Conservation (phyloP, 306 rosid genomes). For the Cyclanthera cordifolia region DNA sequence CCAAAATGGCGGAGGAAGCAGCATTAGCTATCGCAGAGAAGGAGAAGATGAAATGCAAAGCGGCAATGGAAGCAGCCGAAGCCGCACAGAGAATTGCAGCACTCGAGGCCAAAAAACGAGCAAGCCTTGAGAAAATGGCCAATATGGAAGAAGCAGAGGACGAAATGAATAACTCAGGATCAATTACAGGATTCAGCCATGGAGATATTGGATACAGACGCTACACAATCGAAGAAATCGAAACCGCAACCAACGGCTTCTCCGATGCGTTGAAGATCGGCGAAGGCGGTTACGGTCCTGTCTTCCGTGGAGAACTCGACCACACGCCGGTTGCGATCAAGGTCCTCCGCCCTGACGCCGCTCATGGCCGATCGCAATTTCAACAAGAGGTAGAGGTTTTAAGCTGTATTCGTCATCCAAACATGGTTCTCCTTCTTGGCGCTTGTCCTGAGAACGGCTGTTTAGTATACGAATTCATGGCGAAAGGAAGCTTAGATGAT, state of each 20-base stretch:
- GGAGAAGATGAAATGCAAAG: constrained; percentile 48
- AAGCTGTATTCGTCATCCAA: constrained; percentile 75
- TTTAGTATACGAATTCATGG: constrained; percentile 78
- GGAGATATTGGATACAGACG: constrained; percentile 42
- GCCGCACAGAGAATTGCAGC: constrained; percentile 44
- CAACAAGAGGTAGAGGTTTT: constrained; percentile 75
- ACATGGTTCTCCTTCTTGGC: constrained; percentile 90
- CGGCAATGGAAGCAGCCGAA: constrained; percentile 58
- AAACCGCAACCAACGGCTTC: constrained; percentile 48
- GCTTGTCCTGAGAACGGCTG: constrained; percentile 81
- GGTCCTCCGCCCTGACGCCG: constrained; percentile 60
- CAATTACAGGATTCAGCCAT: neutral
- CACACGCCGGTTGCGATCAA: constrained; percentile 75
- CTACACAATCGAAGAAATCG: constrained; percentile 59
- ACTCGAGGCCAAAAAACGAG: constrained; percentile 51
- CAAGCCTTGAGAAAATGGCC: constrained; percentile 30
- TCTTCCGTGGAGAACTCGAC: constrained; percentile 50
- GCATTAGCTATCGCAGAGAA: constrained; percentile 46
- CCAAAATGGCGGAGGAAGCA: constrained; percentile 35
- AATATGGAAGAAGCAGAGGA: constrained; percentile 37
- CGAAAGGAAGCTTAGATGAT: constrained; percentile 80
- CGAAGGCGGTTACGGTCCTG: constrained; percentile 92
- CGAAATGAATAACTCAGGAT: constrained; percentile 14
- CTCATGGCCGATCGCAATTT: constrained; percentile 75
- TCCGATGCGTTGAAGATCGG: constrained; percentile 42